Conservation (phyloP, 2,329 filamentous ascomycete genomes). For the Trichocomaceae sp. region DNA sequence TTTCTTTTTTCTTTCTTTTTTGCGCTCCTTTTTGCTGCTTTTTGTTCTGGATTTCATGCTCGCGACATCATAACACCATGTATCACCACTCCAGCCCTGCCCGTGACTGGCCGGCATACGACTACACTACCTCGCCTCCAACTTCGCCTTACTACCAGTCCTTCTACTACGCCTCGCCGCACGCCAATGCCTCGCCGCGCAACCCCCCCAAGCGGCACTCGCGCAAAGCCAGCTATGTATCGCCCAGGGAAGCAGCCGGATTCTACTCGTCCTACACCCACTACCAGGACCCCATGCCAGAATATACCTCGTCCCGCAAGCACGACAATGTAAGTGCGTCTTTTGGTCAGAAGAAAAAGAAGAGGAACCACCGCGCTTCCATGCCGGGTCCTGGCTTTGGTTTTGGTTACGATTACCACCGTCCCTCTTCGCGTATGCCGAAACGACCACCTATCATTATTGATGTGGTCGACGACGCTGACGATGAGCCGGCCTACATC, state of each 20-base stretch:
- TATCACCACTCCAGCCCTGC: slow-evolving; percentile 43
- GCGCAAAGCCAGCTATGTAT: slow-evolving; percentile 52
- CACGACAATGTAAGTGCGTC: slow-evolving; percentile 63
- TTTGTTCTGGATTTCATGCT: slow-evolving; percentile 25
- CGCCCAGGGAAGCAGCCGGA: slow-evolving; percentile 35
- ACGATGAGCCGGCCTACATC: slow-evolving; percentile 40
- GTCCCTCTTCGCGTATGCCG: slow-evolving; percentile 37
- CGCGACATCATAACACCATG: slow-evolving; percentile 31
- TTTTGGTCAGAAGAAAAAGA: slow-evolving; percentile 37
- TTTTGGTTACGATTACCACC: slow-evolving; percentile 26
- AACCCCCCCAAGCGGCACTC: slow-evolving; percentile 45
- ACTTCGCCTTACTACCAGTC: slow-evolving; percentile 44
- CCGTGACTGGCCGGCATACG: slow-evolving; percentile 43
- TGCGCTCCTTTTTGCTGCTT: slow-evolving; percentile 12
- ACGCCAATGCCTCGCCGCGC: slow-evolving; percentile 44
- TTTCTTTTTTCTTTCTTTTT: slow-evolving; percentile 16
- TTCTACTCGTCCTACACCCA: slow-evolving; percentile 42
- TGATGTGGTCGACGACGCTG: slow-evolving; percentile 52
- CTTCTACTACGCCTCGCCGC: slow-evolving; percentile 53
- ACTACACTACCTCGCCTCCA: slow-evolving; percentile 44
- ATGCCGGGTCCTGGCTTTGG: slow-evolving; percentile 36
- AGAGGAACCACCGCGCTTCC: slow-evolving; percentile 38
- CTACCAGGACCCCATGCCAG: slow-evolving; percentile 42
- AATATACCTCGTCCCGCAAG: slow-evolving; percentile 49
- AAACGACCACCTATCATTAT: slow-evolving; percentile 51